Base-by-base conservation (phyloP, 2,329 filamentous ascomycete genomes). In the Apiospora kogelbergensis region DNA sequence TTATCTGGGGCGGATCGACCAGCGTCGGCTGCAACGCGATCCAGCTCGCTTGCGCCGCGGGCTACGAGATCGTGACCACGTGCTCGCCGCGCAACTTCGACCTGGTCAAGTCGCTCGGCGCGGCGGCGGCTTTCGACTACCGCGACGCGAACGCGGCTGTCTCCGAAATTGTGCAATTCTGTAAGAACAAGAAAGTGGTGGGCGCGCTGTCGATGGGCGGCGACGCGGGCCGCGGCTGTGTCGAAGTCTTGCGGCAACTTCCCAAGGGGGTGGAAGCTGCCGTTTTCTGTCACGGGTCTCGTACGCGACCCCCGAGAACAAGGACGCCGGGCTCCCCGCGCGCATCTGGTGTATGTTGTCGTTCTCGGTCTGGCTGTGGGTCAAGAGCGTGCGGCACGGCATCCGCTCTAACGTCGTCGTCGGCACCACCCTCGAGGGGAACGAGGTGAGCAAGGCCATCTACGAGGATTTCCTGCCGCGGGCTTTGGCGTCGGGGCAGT, bases 1-100 rank as follows among this genome's bases (percentile, higher is more conserved):
- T 88, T 7, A 22, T 87, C 81, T 69, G 73, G 80, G 85, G 84
- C 24, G 86, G 85, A 6, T 81, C 84, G 0, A 81, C 81, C 2
- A 79, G 76, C 57, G 83, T 85, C 1, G 84, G 84, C 3, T 79
- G 78, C 71, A 82, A 80, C 67, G 82, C 81, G 3, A 81, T 85
- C 40, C 84, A 86, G 70, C 79, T 86, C 0, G 80, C 81, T 17
- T 75, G 76, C 1, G 80, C 80, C 1, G 78, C 81, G 6, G 84
- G 84, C 4, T 84, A 83, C 70, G 75, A 81, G 15, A 83, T 86
- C 4, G 68, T 83, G 24, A 75, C 81, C 4, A 84, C 82, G 0
- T 75, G 78, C 0, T 81, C 80, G 1, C 75, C 77, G 4, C 77
- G 75, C 57, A 85, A 86, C 72, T 81, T 81, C 65, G 78, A 77